These are phyloP conservation scores for Phytophthora parvispora DNA, from an alignment of 352 stramenopile genomes.

Conservation along the genomic window DNA sequence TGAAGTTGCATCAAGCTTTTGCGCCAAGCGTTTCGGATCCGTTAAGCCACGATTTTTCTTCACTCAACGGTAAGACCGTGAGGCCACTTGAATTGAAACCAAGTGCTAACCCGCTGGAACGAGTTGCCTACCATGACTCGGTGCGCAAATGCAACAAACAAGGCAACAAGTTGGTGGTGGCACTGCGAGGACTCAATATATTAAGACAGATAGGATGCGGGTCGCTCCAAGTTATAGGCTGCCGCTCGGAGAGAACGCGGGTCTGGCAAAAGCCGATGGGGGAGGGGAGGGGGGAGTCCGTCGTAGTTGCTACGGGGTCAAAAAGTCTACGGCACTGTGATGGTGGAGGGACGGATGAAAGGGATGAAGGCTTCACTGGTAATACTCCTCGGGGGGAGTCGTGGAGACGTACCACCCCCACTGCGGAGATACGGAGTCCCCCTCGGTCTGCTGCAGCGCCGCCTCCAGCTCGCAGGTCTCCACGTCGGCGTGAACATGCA, in stretches of 20 bases:
- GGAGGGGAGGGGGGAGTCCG: conserved; percentile 11
- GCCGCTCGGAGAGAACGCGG: conserved; percentile 2
- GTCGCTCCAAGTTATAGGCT: conserved; percentile 1
- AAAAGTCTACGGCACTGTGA: conserved; percentile 41
- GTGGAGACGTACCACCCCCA: conserved; percentile 90
- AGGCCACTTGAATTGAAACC: not conserved
- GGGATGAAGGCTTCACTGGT: conserved; percentile 33
- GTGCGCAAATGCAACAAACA: not conserved
- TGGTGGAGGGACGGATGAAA: not conserved
- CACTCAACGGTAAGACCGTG: conserved; percentile 1
- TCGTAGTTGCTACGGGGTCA: conserved; percentile 22
- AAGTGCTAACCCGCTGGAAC: not conserved
- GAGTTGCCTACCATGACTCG: no score
- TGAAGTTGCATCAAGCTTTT: conserved; percentile 1
- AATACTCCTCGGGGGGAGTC: conserved; percentile 81
- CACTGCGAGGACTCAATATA: conserved; percentile 36
- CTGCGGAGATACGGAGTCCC: conserved; percentile 66
- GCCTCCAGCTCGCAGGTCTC: conserved; percentile 22
- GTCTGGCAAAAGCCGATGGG: conserved; percentile 18
- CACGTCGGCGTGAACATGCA: conserved; percentile 17
- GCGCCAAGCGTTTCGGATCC: not conserved
- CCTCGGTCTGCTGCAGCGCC: conserved; percentile 41
- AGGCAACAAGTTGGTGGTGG: not conserved
- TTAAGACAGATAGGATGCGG: conserved; percentile 30
- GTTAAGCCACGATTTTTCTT: conserved; percentile 6